These are phyloP conservation scores for Phytopythium helicoides DNA, from an alignment of 352 stramenopile species.

Conservation along the genomic window DNA sequence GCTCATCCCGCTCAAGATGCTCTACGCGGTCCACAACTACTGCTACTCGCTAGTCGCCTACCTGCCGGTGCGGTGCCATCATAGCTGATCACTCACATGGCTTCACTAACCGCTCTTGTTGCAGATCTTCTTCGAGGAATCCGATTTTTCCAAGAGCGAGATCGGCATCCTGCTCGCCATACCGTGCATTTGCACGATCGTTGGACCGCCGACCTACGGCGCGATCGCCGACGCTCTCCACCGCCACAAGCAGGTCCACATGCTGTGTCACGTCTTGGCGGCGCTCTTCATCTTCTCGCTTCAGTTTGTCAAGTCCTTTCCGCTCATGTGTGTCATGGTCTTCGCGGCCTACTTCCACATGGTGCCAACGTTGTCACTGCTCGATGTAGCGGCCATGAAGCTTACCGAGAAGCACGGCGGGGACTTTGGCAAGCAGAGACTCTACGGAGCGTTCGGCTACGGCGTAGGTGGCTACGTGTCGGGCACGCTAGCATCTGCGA, in stretches of 20 bases:
- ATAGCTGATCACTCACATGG: not conserved
- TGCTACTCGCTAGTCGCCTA: conserved; percentile 24
- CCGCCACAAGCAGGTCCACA: conserved; percentile 38
- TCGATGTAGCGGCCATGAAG: conserved; percentile 52
- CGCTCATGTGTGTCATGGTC: conserved; percentile 27
- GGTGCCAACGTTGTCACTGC: conserved; percentile 31
- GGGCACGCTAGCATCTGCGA: conserved; percentile 28
- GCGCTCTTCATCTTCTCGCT: conserved; percentile 41
- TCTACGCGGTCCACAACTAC: conserved; percentile 16
- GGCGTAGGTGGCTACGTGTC: conserved; percentile 45
- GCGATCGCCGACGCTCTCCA: conserved; percentile 42
- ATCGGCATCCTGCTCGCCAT: conserved; percentile 53
- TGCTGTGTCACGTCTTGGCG: conserved; percentile 37
- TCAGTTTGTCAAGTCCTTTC: conserved; percentile 35
- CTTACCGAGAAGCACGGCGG: conserved; percentile 37
- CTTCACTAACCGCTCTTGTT: not conserved
- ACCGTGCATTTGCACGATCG: conserved; percentile 36
- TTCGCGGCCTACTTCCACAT: conserved; percentile 36
- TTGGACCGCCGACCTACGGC: conserved; percentile 46
- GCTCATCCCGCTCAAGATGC: conserved; percentile 19
- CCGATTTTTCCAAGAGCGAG: conserved; percentile 37
- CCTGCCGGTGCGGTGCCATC: conserved; percentile 11
- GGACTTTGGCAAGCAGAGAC: conserved; percentile 57
- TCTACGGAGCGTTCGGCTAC: conserved; percentile 54
- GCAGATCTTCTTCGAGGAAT: conserved; percentile 20